Evolutionary conservation across 495 filamentous ascomycete genomes (phyloP), one percentile per base, ranked within the genome.

Genomic region (Elaphomyces granulatus): DNA sequence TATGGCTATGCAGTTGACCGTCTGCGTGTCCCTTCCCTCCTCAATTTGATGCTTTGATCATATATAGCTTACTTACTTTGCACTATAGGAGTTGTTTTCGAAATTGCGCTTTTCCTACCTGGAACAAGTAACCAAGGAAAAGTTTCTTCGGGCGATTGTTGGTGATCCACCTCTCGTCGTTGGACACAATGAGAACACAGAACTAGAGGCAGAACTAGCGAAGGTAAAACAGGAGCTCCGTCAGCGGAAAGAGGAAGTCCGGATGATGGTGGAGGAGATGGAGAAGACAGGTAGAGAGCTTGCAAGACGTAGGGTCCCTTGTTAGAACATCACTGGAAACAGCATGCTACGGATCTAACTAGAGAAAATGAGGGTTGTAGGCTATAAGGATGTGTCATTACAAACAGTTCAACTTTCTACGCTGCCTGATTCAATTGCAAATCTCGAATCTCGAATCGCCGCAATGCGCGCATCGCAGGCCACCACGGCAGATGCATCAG

Each of bases 91-190:
- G 63, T 74, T 96, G 20, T 96, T 95, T 60, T 80, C 84, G 32
- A 95, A 95, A 61, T 73, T 98, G 19, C 84, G 87, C 53, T 96
- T 96, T 66, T 92, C 83, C 48, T 96, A 73, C 50, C 52, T 63
- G 42, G 57, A 63, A 42, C 64, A 92, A 78, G 92, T 94, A 55
- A 92, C 80, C 55, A 94, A 95, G 68, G 88, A 96, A 48, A 90
- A 95, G 59, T 75, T 80, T 49, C 73, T 94, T 41, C 90, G 92
- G 63, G 83, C 85, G 45, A 94, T 95, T 63, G 84, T 88, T 14
- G 82, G 81, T 47, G 85, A 95, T 40, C 83, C 86, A 26, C 88
- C 87, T 1, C 67, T 84, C 10, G 77, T 94, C 31, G 80, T 93
- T 41, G 80, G 79, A 12, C 72, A 79, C 32, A 70, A 78, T 47